Evolutionary conservation across 352 stramenopile species (phyloP), one percentile per base, ranked within the genome.

Genomic region (Phytophthora quininea): DNA sequence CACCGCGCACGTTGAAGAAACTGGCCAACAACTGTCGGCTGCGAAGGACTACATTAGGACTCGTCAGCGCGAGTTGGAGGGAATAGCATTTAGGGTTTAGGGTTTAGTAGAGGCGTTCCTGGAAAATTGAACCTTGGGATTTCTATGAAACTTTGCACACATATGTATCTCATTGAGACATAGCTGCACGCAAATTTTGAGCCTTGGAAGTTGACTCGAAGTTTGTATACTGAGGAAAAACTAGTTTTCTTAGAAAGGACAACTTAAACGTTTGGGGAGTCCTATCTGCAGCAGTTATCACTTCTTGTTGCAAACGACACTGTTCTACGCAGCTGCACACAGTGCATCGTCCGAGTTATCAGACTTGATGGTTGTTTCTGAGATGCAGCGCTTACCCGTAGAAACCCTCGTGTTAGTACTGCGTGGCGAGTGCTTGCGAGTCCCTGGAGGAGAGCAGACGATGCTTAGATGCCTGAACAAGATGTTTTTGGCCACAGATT

Each of bases 241-340:
- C 19, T 24, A 24, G 19, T 24, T 24, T 24, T 24, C 19, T 24
- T 24, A 24, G 19, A 24, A 24, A 24, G 19, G 71, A 71, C 51
- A 71, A 64, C 10, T 71, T 76, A 50, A 76, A 74, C 35, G n/a
- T 84, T 14, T 92, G 84, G 86, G 80, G 78, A 47, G 72, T 31
- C 73, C 69, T 3, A 55, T 91, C 4, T 90, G 82, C 69, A 90
- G 85, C 15, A 49, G 88, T 57, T 90, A 91, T 43, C 86, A 94
- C 60, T 91, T 82, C 47, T 53, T 94, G 38, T 69, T 90, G 14
- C 62, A 80, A 8, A 77, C 73, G 24, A 88, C 84, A 42, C 65
- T 92, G 6, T 94, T 94, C 48, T 91, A 90, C 45, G 64, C 73
- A 5, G 47, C 69, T 8, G 82, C 80, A 4, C 40, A 43, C 1